Conservation (phyloP, 768 basidiomycete species). For the Tephrocybe sp. region DNA sequence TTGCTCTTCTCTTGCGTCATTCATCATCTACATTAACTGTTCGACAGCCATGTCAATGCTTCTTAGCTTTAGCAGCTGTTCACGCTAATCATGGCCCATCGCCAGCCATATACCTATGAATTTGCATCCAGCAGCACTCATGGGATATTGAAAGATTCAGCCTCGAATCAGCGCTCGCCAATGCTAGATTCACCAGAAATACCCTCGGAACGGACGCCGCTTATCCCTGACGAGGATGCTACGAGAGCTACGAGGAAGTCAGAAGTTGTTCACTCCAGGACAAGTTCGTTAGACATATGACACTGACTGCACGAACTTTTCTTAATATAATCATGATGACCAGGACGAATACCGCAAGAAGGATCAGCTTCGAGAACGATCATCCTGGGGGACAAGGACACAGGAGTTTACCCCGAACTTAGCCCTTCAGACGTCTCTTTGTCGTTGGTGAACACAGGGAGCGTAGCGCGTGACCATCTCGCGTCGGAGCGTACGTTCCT, state of each 20-base stretch:
- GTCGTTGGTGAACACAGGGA: conserved; percentile 41
- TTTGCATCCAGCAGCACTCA: neutral
- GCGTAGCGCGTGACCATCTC: conserved; percentile 51
- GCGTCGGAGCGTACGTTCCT: conserved; percentile 50
- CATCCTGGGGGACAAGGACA: neutral
- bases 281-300: too few species aligned
- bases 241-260: neutral
- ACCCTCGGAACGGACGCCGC: conserved; percentile 2
- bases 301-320: too few species aligned
- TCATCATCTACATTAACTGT: neutral
- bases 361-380: neutral
- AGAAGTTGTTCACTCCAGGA: neutral
- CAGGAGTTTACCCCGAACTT: neutral
- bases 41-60: neutral
- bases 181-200: neutral
- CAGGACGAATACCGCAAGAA: too few species aligned
- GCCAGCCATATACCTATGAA: neutral
- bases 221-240: neutral
- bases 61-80: neutral
- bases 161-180: neutral
- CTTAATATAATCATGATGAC: too few species aligned
- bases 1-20: neutral
- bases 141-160: neutral
- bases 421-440: conserved; percentile 4
- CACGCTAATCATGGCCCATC: neutral